Percentiles rank a stretch among this genome's conserved stretches.
These are phyloP conservation scores for Gynandropsis gynandra DNA, from an alignment of 345 rosid species.

Conservation along the genomic window DNA sequence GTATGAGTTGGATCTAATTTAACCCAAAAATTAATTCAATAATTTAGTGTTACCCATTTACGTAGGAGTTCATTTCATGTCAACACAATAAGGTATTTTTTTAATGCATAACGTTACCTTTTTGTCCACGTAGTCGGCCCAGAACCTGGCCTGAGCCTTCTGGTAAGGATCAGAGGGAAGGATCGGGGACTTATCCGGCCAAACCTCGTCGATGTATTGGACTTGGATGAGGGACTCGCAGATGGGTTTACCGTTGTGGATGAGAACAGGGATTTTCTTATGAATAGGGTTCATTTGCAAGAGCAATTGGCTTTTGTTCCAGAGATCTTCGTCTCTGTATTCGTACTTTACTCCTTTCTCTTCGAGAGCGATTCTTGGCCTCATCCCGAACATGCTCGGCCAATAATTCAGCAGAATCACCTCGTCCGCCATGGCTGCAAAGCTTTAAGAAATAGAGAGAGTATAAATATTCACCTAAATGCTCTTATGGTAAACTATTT, in stretches of 20 bases:
- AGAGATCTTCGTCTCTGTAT: constrained; percentile 15
- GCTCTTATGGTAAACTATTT: too few relatives aligned
- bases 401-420: constrained; percentile 24
- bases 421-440: constrained; percentile 20
- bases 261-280: constrained; percentile 27
- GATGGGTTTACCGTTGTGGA: constrained; percentile 25
- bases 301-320: constrained; percentile 21
- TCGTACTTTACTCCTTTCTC: constrained; percentile 25
- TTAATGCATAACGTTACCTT: too few relatives aligned
- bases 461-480: too few relatives aligned
- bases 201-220: constrained; percentile 27
- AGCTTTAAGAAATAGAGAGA: too few relatives aligned
- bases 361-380: constrained; percentile 21
- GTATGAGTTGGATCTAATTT: too few relatives aligned
- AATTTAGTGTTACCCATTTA: too few relatives aligned
- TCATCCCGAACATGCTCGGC: constrained; percentile 22
- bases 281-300: constrained; percentile 22
- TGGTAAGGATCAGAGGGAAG: constrained; percentile 28
- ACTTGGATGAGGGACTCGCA: constrained; percentile 25
- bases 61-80: too few relatives aligned
- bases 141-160: constrained; percentile 28
- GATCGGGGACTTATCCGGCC: constrained; percentile 11
- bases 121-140: constrained; percentile 22
- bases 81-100: too few relatives aligned
- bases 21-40: too few relatives aligned